Base-by-base conservation (phyloP, 2,329 filamentous ascomycete species). In the Fusarium gaditjirri region DNA sequence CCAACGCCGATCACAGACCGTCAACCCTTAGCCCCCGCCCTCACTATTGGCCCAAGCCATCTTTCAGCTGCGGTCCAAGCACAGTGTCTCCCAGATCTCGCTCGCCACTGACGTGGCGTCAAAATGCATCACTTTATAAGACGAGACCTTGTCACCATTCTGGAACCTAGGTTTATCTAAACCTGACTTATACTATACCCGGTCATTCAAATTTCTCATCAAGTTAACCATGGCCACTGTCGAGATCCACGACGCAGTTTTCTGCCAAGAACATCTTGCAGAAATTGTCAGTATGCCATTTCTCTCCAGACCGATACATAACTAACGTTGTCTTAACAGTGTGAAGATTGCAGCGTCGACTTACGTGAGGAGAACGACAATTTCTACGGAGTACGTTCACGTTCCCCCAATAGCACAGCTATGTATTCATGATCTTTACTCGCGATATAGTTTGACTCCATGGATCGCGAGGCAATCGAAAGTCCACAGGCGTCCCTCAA, bases 401-500 rank as follows among this genome's bases (percentile, higher is more conserved):
- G 3, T n/a, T 12, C 10, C 13, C 3, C 3, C 6, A 5, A 8
- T 5, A 8, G 9, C 9, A 42, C 0, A 17, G 8, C 4, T 1
- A 16, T 23, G 11, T 47, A 31, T 2, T 47, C 6, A 47, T 14
- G 2, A 5, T 1, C 6, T 3, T 23, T 2, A 31, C 10, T 17
- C 21, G 21, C 14, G 10, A 3, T n/a, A 0, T 11, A 59, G 55
- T 25, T 53, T 31, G 44, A 59, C 17, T 1, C 27, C 1, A 3
- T 17, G 7, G 55, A 59, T 5, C 55, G 55, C 9, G 44, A 59
- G 1, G 33, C 35, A 17, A 21, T 59, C 13, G 55, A 41, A 11
- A 0, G 1, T 17, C 7, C 35, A 25, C 9, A 14, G 7, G 17
- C 13, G 13, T 23, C 11, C 2, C 0, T 1, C 3, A 14, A 39